A percentile compares a stretch with the other conserved stretches of the same genome.
Evolutionary conservation across 495 filamentous ascomycete genomes (phyloP).

Genomic region (Daldinia vernicosa): DNA sequence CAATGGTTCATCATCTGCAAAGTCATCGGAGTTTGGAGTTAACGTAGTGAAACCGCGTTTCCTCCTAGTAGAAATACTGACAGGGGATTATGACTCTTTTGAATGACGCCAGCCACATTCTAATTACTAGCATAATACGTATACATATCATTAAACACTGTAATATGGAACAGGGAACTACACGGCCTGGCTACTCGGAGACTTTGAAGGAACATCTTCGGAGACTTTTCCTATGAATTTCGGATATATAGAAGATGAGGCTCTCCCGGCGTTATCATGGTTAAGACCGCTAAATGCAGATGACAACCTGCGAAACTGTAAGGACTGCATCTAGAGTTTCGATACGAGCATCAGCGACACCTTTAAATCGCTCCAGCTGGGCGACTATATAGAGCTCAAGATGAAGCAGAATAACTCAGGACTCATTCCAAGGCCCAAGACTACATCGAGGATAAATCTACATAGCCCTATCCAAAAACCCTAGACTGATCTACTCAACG

Average conservation of each 20-base stretch:
- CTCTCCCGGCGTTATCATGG: conserved; percentile 22
- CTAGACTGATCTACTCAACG: not conserved
- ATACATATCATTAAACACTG: not conserved
- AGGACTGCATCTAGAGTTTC: not conserved
- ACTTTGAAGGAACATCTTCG: not conserved
- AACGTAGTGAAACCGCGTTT: conserved; percentile 13
- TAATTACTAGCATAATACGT: not conserved
- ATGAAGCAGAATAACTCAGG: not conserved
- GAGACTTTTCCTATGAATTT: not conserved
- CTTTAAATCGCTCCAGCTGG: not conserved
- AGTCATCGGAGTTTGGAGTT: conserved; percentile 31
- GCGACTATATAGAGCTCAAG: conserved; percentile 15
- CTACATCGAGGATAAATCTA: not conserved
- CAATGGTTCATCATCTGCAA: conserved; percentile 7
- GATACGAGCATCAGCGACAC: conserved; percentile 11
- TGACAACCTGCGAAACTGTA: not conserved
- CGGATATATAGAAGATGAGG: not conserved
- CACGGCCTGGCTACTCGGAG: not conserved
- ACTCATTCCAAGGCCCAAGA: not conserved
- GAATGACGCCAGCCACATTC: not conserved
- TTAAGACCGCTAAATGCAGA: conserved; percentile 23
- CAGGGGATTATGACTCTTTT: not conserved
- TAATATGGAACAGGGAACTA: not conserved
- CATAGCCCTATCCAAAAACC: not conserved
- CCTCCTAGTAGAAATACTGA: not conserved